Conservation (phyloP, 169 alveolate genomes). For the Cryptosporidium xiaoi region DNA sequence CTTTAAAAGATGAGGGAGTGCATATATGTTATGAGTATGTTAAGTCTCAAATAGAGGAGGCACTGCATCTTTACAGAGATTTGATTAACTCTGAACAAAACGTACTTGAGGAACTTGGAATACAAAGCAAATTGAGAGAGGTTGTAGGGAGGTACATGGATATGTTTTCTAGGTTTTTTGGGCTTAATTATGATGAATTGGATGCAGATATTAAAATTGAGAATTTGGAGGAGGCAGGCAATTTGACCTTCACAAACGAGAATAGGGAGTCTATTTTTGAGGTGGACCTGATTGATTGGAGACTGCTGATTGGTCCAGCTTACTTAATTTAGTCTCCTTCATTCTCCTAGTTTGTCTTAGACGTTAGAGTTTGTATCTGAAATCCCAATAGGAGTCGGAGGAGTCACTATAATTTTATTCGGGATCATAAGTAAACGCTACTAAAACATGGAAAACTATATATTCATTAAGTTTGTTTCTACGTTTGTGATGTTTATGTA, state of each 20-base stretch:
- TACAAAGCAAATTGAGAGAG: neutral
- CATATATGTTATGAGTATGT: constrained; percentile 31
- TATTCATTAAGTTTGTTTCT: too few species aligned
- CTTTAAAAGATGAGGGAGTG: constrained; percentile 1
- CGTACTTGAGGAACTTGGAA: constrained; percentile 34
- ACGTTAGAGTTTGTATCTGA: too few species aligned
- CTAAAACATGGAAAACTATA: too few species aligned
- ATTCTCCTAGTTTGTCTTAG: too few species aligned
- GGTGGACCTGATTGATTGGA: constrained; percentile 44
- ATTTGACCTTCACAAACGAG: neutral
- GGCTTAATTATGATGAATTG: neutral
- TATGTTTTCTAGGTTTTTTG: neutral
- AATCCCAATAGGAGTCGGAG: too few species aligned
- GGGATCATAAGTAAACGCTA: too few species aligned
- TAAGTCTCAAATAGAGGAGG: constrained; percentile 4
- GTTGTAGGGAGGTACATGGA: constrained; percentile 2
- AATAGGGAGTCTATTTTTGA: constrained; percentile 11
- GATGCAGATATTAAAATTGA: neutral
- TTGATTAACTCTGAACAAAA: constrained; percentile 1
- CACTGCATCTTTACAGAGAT: constrained; percentile 1
- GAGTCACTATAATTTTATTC: too few species aligned
- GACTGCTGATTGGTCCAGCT: constrained; percentile 1
- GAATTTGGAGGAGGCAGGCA: neutral
- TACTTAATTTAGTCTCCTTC: neutral
- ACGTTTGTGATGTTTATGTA: too few species aligned